Evolutionary conservation across 768 basidiomycete species (phyloP).

Genomic region (Russula vinacea): DNA sequence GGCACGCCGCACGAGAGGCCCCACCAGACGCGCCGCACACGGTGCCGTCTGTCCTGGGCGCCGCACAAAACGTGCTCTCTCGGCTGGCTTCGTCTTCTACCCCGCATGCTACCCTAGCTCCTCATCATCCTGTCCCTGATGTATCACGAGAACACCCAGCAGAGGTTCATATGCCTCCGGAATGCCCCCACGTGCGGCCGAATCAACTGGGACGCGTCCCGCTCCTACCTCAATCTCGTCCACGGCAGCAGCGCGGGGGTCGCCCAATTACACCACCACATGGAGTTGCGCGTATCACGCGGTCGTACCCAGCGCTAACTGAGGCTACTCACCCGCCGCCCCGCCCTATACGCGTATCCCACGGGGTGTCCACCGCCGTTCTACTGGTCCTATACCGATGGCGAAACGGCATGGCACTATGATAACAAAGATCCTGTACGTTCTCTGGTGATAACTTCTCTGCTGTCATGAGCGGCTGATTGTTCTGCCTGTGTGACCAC

Average conservation of each 20-base stretch:
- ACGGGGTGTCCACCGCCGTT: neutral
- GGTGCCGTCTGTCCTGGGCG: neutral
- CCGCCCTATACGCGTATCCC: neutral
- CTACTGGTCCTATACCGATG: neutral
- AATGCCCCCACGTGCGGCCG: neutral
- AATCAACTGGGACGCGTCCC: neutral
- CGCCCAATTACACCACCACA: slow-evolving; percentile 2
- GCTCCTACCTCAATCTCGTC: neutral
- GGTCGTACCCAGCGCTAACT: neutral
- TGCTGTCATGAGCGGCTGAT: neutral
- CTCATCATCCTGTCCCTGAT: neutral
- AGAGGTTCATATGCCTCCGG: neutral
- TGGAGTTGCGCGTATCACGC: neutral
- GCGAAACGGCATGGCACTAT: neutral
- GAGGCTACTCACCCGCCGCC: neutral
- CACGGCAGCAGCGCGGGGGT: neutral
- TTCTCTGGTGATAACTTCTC: neutral
- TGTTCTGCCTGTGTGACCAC: no score
- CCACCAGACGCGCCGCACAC: neutral
- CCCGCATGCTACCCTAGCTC: neutral
- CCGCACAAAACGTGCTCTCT: neutral
- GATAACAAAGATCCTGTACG: neutral
- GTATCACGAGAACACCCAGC: neutral
- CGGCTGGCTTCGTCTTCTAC: neutral
- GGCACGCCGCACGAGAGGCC: neutral